Base-by-base conservation (phyloP, 257 asterid species). In the Jasminum sambac region DNA sequence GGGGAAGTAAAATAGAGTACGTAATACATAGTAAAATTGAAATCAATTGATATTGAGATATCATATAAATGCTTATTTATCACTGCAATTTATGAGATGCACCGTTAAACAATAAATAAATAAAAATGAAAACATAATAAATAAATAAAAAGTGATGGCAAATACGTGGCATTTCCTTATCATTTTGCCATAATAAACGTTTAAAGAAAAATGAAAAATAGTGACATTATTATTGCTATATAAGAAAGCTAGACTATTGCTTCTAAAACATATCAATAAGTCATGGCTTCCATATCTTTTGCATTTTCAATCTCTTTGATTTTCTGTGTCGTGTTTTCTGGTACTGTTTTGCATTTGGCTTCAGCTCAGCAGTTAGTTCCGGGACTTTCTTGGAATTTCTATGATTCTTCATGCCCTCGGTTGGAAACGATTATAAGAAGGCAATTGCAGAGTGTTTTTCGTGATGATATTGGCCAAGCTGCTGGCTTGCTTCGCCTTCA, bases 401-500 rank as follows among this genome's bases (percentile, higher is more conserved):
- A 79, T 21, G 78, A 71, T 12, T 75, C 80, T 11, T 71, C 80
- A 5, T 89, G 95, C 58, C 92, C 95, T 2, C 71, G 64, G 0
- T 40, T 89, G 72, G 85, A 84, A 75, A 73, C 84, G 52, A 78
- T 79, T 57, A 75, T 85, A 0, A 74, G 90, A 66, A 71, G 67
- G 2, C 79, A 75, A 65, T 91, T 89, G 46, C 43, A 36, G 67
- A 69, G 30, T 16, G 91, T 76, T 39, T 82, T 89, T 74, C 12
- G 79, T 8, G 66, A 79, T 7, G 91, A 87, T 38, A 76, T 87
- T 16, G 88, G 80, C 69, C 90, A 82, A 74, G 96, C 94, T 66
- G 96, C 90, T 19, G 96, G 94, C n/a, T 71, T 89, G 81, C 94
- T 89, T 72, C 87, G 90, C 0, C 90, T 89, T 74, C 89, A 85